Evolutionary conservation across 305 asterid species (phyloP), one percentile per base, ranked within the genome.

Genomic region (Ruellia speciosa): DNA sequence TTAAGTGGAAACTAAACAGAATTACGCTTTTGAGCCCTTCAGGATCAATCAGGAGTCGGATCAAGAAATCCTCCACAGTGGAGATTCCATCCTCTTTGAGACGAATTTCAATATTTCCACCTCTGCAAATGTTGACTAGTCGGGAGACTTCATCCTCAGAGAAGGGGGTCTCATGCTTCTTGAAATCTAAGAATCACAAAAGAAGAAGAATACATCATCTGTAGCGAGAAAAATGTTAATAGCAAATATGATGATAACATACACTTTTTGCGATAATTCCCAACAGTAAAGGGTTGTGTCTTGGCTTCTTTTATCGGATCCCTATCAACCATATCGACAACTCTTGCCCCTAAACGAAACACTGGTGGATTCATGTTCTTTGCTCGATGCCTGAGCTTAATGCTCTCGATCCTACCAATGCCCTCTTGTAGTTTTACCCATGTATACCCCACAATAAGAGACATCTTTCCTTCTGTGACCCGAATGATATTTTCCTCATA

Each of bases 331-430:
- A 41, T 3, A 18, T 55, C 74, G n/a, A 59, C 77, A 33, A 72
- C 33, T 58, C 74, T 66, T 5, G 86, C 90, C 52, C 82, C 84
- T 31, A 85, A 19, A 56, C 60, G 69, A 69, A 82, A 72, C 59
- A 17, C 56, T 0, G 75, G 20, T 6, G 65, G 79, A 47, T 39
- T 76, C 6, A 46, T 62, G 17, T 62, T 59, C 54, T 16, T 48
- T 3, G 76, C 18, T 34, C 60, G 63, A 58, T 75, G 64, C 52
- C 62, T 68, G 53, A 84, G 67, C 71, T 51, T 79, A 13, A 84
- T n/a, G 35, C 65, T 45, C 15, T 64, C 13, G 52, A 79, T 11
- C 7, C 17, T 28, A 14, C 67, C 79, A 47, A 65, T 9, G 31
- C 89, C 89, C 63, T 59, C 53, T 4, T 68, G 41, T 12, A 84